Evolutionary conservation across 495 filamentous ascomycete species (phyloP).

Genomic region (Aspergillus leporis): DNA sequence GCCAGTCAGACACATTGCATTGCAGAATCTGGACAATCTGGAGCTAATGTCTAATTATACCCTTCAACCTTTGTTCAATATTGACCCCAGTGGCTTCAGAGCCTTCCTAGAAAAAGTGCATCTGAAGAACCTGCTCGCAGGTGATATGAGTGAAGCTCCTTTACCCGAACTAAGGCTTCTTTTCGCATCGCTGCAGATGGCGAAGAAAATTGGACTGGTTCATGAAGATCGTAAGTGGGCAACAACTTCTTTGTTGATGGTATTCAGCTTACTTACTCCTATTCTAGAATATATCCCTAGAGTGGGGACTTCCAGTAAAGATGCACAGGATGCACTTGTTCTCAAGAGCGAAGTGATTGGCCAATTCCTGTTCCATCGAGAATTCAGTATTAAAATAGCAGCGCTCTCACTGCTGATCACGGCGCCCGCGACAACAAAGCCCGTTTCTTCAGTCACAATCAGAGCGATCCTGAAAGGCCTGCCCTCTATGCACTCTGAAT

Average conservation of each 20-base stretch:
- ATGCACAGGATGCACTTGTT: constrained; percentile 26
- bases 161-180: constrained; percentile 59
- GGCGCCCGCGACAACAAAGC: constrained; percentile 67
- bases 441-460: constrained; percentile 61
- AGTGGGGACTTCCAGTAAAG: constrained; percentile 15
- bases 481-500: constrained; percentile 70
- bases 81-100: constrained; percentile 53
- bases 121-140: constrained; percentile 39
- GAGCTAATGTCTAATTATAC: constrained; percentile 71
- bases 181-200: constrained; percentile 70
- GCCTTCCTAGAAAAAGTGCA: constrained; percentile 54
- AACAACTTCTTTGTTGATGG: background rate
- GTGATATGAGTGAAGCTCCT: constrained; percentile 40
- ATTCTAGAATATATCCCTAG: constrained; percentile 33
- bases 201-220: constrained; percentile 76
- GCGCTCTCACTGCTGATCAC: constrained; percentile 74
- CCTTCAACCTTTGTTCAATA: constrained; percentile 69
- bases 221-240: constrained; percentile 66
- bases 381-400: constrained; percentile 65
- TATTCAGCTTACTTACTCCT: constrained; percentile 16
- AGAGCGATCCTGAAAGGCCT: constrained; percentile 61
- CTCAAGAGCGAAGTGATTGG: constrained; percentile 44
- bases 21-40: constrained; percentile 53
- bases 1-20: constrained; percentile 37
- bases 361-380: constrained; percentile 61